These are phyloP conservation scores for Moesziomyces sp. DNA, from an alignment of 1,284 basidiomycete species.

Conservation along the genomic window DNA sequence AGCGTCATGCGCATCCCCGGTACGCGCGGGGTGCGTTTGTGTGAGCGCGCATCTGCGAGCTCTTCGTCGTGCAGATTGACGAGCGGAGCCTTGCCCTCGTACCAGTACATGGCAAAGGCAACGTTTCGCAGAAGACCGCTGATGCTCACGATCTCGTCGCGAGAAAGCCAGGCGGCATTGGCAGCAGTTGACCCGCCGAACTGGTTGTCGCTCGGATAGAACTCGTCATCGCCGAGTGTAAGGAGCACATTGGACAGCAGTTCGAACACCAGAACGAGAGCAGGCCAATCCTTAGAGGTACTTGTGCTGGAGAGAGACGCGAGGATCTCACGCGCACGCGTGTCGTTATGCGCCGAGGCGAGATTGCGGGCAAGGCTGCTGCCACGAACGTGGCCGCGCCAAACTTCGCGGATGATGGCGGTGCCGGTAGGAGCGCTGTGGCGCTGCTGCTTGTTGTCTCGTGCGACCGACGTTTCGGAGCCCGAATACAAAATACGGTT, in stretches of 20 bases:
- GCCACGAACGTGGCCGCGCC: conserved; percentile 62
- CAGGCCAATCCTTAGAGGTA: conserved; percentile 68
- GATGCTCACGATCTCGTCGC: conserved; percentile 82
- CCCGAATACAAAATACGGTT: conserved; percentile 40
- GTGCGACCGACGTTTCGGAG: conserved; percentile 6
- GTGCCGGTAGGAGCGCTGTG: conserved; percentile 27
- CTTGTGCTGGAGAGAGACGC: conserved; percentile 8
- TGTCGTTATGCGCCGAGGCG: conserved; percentile 25
- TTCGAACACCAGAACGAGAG: conserved; percentile 82
- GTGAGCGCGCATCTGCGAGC: not conserved
- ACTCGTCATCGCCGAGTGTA: conserved; percentile 96
- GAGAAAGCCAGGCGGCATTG: conserved; percentile 70
- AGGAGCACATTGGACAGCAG: conserved; percentile 86
- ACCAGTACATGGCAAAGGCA: conserved; percentile 83
- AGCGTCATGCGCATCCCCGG: conserved; percentile 53
- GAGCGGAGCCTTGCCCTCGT: conserved; percentile 70
- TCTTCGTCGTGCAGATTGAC: conserved; percentile 29
- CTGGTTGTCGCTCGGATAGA: conserved; percentile 73
- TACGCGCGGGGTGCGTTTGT: conserved; percentile 25
- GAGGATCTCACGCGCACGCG: conserved; percentile 40
- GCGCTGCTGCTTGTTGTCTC: conserved; percentile 8
- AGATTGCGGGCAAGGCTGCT: conserved; percentile 47
- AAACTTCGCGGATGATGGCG: conserved; percentile 61
- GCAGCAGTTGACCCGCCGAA: conserved; percentile 6
- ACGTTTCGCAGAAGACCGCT: conserved; percentile 80